Evolutionary conservation across 768 basidiomycete genomes (phyloP).

Genomic region (Rhizopogon vesiculosus): DNA sequence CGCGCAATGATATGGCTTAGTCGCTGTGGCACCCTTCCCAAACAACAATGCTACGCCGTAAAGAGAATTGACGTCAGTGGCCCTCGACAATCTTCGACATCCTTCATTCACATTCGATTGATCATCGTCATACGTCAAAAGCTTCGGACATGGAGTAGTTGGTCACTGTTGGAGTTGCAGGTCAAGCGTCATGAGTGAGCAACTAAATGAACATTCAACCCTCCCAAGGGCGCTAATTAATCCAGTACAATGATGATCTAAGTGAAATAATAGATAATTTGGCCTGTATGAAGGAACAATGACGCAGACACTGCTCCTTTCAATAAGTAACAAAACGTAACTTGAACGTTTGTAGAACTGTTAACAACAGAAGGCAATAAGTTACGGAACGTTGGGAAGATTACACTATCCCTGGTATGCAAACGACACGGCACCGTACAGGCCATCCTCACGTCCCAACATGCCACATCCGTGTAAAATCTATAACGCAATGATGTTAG

Average conservation of each 20-base stretch:
- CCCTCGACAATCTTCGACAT: too few relatives aligned
- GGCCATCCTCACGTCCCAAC: constrained; percentile 87
- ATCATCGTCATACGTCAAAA: too few relatives aligned
- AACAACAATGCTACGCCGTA: too few relatives aligned
- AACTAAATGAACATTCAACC: constrained; percentile 1
- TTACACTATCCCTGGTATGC: constrained; percentile 76
- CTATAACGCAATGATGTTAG: constrained; percentile 29
- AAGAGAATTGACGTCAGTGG: too few relatives aligned
- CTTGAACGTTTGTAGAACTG: too few relatives aligned
- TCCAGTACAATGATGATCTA: constrained; percentile 1
- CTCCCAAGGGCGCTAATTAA: constrained; percentile 5
- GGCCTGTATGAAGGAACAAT: not conserved
- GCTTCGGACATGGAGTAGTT: not conserved
- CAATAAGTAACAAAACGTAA: too few relatives aligned
- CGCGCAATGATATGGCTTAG: too few relatives aligned
- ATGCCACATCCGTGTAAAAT: constrained; percentile 87
- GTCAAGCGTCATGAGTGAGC: not conserved
- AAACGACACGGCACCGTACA: constrained; percentile 93
- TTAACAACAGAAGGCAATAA: too few relatives aligned
- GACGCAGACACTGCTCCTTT: not conserved
- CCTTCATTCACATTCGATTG: too few relatives aligned
- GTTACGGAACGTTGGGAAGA: not conserved
- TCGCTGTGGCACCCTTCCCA: too few relatives aligned
- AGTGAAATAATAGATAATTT: not conserved
- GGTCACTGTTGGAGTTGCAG: not conserved